Base-by-base conservation (phyloP, 202 grass and related monocot species). In the Hordeum pubiflorum region DNA sequence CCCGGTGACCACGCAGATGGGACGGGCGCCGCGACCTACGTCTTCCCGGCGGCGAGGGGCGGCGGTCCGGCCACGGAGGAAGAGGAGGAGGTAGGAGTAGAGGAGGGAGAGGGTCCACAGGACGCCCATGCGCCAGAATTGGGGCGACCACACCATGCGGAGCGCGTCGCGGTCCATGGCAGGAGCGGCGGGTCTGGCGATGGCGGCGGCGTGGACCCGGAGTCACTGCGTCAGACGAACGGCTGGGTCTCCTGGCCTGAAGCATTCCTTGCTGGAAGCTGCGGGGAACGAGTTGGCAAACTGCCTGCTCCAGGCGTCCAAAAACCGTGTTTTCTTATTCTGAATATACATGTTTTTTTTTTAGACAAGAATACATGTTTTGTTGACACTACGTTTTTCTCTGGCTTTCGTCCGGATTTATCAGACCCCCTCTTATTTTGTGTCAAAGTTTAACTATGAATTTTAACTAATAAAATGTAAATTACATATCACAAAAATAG, bases 71-170 rank as follows among this genome's bases (percentile, higher is more conserved):
- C 63, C 72, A 48, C 63, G 20, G 63, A 88, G 48, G 74, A 93
- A 41, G 31, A 89, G 79, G 81, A 84, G 86, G 72, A 93, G 6
- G 72, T 89, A 82, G 38, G 95, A 98, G 68, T 86, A 74, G 62
- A 98, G 57, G 74, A 98, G 81, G 58, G 88, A 90, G 15, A 87
- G 9, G 50, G 79, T 77, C 95, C 95, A 94, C 13, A 86, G 41
- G 22, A 98, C 18, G 34, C 86, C 95, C 92, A 94, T 94, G 64
- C 90, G 83, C 95, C 95, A 98, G 79, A 94, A 94, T 80, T 98
- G 76, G 55, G 57, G 12, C 33, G 88, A 88, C 58, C 79, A 74
- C 4, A 94, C 1, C 88, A 93, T 89, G 65, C 79, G 69, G 41
- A 92, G 79, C 54, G 79, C 83, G 54, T 85, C 83, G 64, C 74